A percentile compares a stretch with the other conserved stretches of the same genome.
phyloP scores from a whole-genome alignment of 257 asterid species.

The Scutellaria galericulata region DNA sequence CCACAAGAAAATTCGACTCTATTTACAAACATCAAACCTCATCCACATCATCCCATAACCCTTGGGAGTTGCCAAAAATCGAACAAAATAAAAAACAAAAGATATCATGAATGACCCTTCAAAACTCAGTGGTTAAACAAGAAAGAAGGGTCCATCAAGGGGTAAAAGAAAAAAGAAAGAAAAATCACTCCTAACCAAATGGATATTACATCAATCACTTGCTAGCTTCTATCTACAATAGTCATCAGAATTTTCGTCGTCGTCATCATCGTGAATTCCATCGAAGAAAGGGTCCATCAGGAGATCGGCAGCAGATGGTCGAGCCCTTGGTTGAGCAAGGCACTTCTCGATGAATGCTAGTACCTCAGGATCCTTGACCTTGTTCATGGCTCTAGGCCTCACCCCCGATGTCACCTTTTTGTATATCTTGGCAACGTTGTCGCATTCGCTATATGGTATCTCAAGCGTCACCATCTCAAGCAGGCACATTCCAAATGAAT shows the following conservation, averaged over 20 bases:
- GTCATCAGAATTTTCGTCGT: constrained; percentile 48
- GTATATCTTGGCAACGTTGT: constrained; percentile 69
- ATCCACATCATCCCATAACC: neutral
- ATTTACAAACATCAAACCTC: constrained; percentile 16
- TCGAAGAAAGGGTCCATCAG: constrained; percentile 67
- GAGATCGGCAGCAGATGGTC: constrained; percentile 81
- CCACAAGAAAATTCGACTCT: constrained; percentile 13
- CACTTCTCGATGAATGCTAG: constrained; percentile 75
- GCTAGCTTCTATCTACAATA: constrained; percentile 23
- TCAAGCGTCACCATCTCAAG: constrained; percentile 81
- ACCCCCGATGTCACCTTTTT: constrained; percentile 70
- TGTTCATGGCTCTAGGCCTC: constrained; percentile 74
- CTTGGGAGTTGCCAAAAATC: neutral
- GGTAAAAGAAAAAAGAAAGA: neutral
- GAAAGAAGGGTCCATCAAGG: neutral
- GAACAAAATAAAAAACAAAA: neutral
- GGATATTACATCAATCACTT: neutral
- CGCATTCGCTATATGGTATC: constrained; percentile 74
- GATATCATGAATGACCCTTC: neutral
- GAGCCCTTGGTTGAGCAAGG: constrained; percentile 62
- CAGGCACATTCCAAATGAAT: constrained; percentile 84
- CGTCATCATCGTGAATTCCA: constrained; percentile 59
- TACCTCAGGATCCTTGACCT: constrained; percentile 66
- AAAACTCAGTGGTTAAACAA: constrained; percentile 2
- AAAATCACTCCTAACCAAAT: neutral